Base-by-base conservation (phyloP, 1,284 basidiomycete genomes). In the Cerioporus squamosus region DNA sequence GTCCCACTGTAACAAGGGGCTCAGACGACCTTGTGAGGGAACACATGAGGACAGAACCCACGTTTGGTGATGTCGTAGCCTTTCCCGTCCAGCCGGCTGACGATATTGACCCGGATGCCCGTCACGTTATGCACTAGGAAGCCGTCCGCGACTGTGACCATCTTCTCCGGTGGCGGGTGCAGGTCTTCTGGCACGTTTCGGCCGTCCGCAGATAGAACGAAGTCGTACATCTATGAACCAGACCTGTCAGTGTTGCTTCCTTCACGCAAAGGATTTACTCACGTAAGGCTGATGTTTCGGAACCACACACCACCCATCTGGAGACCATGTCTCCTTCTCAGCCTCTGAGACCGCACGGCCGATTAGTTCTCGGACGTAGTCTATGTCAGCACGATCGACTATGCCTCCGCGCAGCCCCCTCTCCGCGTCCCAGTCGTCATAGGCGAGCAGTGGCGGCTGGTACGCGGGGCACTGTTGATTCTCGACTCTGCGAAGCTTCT, bases 21-120 rank as follows among this genome's bases (percentile, higher is more conserved):
- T 58, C 24, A 53, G 45, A 50, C 5, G 40, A 31, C 10, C n/a
- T n/a, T n/a, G n/a, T n/a, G n/a, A 7, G 36, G 6, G 7, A 31
- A 15, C n/a, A 31, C 17, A n/a, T n/a, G n/a, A n/a, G 18, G 39
- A 40, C 24, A 5, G 38, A 33, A 67, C 91, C 68, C 66, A 94
- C 93, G 78, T 77, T 86, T 91, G 18, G 89, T 82, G 43, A 96
- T 82, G 66, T 95, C 93, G 68, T 94, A 96, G 4, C 94, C 94
- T 65, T 80, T 85, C n/a, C 90, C 89, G 67, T 95, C 94, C 48
- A 94, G 72, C 23, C 91, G 81, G 67, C 84, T 88, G 22, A 92
- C 86, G 20, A 95, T 87, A 58, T 86, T 86, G 1, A 88, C 81
- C 26, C 90, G 82, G 46, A 96, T 81, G 2, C 94, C 94, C 2